These are phyloP conservation scores for Crithidia brevicula DNA, from an alignment of 208 protist genomes.

Conservation along the genomic window DNA sequence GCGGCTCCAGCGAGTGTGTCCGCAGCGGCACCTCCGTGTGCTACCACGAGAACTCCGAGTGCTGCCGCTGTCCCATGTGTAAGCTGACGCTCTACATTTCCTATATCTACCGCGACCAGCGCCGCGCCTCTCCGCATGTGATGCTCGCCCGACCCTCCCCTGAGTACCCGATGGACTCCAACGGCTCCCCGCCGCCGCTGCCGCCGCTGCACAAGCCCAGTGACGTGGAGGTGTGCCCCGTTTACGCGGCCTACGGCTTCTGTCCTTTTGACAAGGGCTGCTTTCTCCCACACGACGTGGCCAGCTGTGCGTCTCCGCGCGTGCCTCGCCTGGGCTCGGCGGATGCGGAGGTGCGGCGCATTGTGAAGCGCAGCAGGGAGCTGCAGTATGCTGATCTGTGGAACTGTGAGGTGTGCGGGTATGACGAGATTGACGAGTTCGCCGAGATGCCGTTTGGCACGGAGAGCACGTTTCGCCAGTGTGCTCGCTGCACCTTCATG, in stretches of 20 bases:
- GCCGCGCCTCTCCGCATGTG: conserved; percentile 78
- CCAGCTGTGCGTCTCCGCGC: conserved; percentile 23
- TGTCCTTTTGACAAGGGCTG: conserved; percentile 76
- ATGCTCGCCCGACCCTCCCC: conserved; percentile 75
- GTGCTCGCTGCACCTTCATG: conserved; percentile 71
- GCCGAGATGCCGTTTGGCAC: conserved; percentile 65
- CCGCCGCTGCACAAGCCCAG: conserved; percentile 28
- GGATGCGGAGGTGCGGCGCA: conserved; percentile 63
- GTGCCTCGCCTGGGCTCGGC: conserved; percentile 36
- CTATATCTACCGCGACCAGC: conserved; percentile 73
- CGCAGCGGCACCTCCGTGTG: conserved; percentile 1
- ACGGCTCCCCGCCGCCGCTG: conserved; percentile 49
- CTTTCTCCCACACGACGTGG: conserved; percentile 69
- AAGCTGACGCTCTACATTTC: conserved; percentile 64
- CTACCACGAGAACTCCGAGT: conserved; percentile 34
- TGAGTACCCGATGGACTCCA: conserved; percentile 35
- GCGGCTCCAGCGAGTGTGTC: conserved; percentile 5
- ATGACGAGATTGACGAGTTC: conserved; percentile 59
- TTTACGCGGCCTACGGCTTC: conserved; percentile 77
- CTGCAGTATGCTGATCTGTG: conserved; percentile 59
- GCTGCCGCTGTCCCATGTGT: conserved; percentile 80
- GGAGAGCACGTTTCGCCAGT: conserved; percentile 75
- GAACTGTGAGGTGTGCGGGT: conserved; percentile 81
- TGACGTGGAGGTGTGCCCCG: conserved; percentile 57
- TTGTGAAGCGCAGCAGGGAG: conserved; percentile 41